A percentile compares a stretch with the other conserved stretches of the same genome.
These are phyloP conservation scores for Dissophora globulifera DNA, from an alignment of 192 early-diverging fungal genomes.

Conservation along the genomic window DNA sequence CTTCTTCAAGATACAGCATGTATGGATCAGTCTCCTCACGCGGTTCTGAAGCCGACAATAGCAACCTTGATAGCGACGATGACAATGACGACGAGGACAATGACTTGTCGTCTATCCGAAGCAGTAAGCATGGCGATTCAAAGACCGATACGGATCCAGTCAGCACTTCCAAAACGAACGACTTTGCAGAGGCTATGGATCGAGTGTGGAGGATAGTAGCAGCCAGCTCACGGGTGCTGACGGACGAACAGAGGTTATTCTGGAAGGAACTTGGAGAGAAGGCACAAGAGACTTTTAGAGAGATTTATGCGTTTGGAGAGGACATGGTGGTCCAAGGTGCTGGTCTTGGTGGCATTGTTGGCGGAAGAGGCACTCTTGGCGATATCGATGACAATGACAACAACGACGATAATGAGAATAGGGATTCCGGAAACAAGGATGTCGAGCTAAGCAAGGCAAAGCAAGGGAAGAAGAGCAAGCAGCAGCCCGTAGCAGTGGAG, in stretches of 20 bases:
- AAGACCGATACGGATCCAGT: background rate
- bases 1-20: background rate
- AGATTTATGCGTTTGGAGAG: background rate
- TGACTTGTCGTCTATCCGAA: too few species aligned
- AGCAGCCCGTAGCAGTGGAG: conserved; percentile 15
- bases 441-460: too few species aligned
- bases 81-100: too few species aligned
- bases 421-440: background rate
- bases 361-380: too few species aligned
- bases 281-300: background rate
- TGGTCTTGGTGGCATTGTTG: too few species aligned
- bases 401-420: background rate
- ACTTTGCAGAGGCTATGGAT: background rate
- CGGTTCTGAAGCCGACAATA: conserved; percentile 16
- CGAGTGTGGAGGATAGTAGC: conserved; percentile 6
- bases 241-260: background rate
- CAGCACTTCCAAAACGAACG: background rate
- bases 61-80: background rate
- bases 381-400: too few species aligned
- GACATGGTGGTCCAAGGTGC: conserved; percentile 1
- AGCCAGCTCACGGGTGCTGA: background rate
- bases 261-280: conserved; percentile 9
- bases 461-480: too few species aligned
- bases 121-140: background rate
- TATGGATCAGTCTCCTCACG: conserved; percentile 19